These are phyloP conservation scores for Hordeum vulgare DNA, from an alignment of 176 grass and related monocot genomes.

Conservation along the genomic window DNA sequence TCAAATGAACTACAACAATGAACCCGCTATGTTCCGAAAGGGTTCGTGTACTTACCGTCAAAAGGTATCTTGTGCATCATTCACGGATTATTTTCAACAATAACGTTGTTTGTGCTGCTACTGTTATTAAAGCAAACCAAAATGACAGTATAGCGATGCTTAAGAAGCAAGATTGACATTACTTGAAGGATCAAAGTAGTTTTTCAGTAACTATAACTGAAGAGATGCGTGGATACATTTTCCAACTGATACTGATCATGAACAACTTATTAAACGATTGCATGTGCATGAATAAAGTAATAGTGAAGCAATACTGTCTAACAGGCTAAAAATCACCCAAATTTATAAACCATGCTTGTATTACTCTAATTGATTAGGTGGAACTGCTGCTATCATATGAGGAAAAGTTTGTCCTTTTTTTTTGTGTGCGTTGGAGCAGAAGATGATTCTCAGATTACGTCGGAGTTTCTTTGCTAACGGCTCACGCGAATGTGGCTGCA, in stretches of 20 bases:
- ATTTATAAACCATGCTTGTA: neutral
- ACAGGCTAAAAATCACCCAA: neutral
- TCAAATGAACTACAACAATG: slow-evolving; percentile 74
- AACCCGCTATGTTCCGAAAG: slow-evolving; percentile 64
- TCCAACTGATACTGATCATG: neutral
- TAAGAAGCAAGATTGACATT: slow-evolving; percentile 10
- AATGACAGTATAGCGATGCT: neutral
- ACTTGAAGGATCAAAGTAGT: neutral
- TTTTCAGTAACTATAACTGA: neutral
- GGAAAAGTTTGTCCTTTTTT: neutral
- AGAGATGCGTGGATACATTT: neutral
- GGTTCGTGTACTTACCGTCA: slow-evolving; percentile 65
- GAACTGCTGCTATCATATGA: neutral
- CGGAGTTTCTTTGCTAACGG: neutral
- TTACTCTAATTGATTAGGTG: neutral
- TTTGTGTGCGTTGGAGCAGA: neutral
- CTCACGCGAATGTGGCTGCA: slow-evolving; percentile 21
- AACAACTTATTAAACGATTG: neutral
- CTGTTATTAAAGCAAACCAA: neutral
- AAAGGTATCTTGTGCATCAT: slow-evolving; percentile 25
- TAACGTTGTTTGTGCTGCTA: neutral
- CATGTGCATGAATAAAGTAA: neutral
- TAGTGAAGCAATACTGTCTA: neutral
- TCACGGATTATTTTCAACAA: neutral
- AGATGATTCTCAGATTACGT: neutral